Evolutionary conservation across 345 rosid genomes (phyloP), one percentile per base, ranked within the genome.

Genomic region (Ailanthus altissimus): DNA sequence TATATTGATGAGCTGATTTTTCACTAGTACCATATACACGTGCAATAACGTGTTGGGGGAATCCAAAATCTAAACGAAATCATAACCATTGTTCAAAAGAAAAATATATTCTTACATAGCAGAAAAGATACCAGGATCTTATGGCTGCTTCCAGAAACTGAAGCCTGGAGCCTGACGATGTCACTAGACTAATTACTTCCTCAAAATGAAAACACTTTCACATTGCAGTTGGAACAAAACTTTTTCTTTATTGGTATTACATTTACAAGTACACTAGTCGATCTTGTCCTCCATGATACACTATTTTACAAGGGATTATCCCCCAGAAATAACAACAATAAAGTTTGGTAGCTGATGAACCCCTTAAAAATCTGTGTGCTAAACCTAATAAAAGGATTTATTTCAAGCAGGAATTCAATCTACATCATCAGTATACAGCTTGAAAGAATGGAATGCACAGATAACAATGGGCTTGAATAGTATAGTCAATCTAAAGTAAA

Each of bases 381-480:
- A 28, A 8, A 12, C 47, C 75, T 46, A 36, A 20, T 42, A 57
- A 5, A 69, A 65, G 16, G 20, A 42, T 50, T 70, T 73, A 54
- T 75, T 76, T 10, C 71, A 49, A 49, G 59, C 67, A 66, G 45
- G 70, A 70, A 70, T 57, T 32, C 45, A 54, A 51, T 49, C 65
- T 72, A 70, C 9, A 74, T 3, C 47, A 64, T 56, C 43, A 42
- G 67, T 38, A 16, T 80, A 72, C 84, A 77, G 64, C 74, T 28
- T 18, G 8, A 73, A 83, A 84, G 84, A 89, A 86, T 85, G 73
- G 68, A 80, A 78, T 74, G 75, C 76, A 78, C 83, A 81, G 43
- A 70, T 73, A 65, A 16, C 64, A 57, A 49, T 60, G 61, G 40
- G 76, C 77, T 45, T 75, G 46, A 54, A 80, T 77, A 51, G 71